A percentile compares a stretch with the other conserved stretches of the same genome.
These are phyloP conservation scores for Dichomitus squalens DNA, from an alignment of 1,284 basidiomycete genomes.

Conservation along the genomic window DNA sequence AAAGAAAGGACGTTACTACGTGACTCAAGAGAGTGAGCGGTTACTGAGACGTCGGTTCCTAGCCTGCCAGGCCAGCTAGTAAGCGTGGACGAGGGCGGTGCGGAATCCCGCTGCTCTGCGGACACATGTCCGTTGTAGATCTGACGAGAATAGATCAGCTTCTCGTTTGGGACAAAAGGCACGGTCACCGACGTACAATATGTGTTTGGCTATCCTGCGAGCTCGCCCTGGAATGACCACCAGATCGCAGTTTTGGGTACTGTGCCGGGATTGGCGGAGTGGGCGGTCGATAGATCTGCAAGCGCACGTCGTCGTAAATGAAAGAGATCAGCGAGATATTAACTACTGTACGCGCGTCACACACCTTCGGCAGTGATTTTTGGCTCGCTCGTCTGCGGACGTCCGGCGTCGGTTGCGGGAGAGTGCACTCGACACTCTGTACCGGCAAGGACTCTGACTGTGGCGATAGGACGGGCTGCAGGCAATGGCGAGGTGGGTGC, in stretches of 20 bases:
- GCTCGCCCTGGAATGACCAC: conserved; percentile 12
- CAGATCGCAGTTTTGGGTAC: conserved; percentile 25
- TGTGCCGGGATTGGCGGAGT: conserved; percentile 36
- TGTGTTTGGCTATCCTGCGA: conserved; percentile 10
- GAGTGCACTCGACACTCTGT: conserved; percentile 12
- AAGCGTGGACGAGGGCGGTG: conserved; percentile 5
- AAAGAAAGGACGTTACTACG: conserved; percentile 9
- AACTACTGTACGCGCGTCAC: conserved; percentile 4
- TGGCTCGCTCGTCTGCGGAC: conserved; percentile 17
- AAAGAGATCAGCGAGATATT: conserved; percentile 9
- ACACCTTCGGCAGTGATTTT: conserved; percentile 21
- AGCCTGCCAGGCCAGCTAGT: conserved; percentile 11
- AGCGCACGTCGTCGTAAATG: conserved; percentile 3
- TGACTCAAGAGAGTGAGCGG: conserved; percentile 4
- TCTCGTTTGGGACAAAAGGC: background rate
- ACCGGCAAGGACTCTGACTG: conserved; percentile 10
- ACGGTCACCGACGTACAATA: conserved; percentile 11
- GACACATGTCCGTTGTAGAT: conserved; percentile 8
- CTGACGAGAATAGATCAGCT: conserved; percentile 1
- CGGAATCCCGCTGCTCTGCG: conserved; percentile 11
- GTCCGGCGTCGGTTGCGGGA: conserved; percentile 3
- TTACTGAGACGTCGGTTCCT: conserved; percentile 7
- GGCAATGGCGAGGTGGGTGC: conserved; percentile 13
- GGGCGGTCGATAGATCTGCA: conserved; percentile 37
- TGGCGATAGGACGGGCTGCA: conserved; percentile 19